phyloP scores from a whole-genome alignment of 345 rosid genomes.

The Hevea brasiliensis region DNA sequence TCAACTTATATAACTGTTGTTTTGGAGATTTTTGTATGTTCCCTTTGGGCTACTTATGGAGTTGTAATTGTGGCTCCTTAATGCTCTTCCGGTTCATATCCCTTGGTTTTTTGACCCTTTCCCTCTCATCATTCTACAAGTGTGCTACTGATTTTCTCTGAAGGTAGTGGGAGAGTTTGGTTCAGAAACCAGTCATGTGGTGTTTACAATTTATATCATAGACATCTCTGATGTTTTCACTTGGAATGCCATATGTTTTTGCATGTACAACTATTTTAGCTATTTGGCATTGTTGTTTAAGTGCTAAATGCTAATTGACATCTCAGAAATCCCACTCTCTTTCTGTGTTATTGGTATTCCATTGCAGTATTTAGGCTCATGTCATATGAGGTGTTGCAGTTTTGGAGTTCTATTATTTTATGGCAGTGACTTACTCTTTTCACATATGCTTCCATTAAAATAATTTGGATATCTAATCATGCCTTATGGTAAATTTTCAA shows the following conservation, averaged over 20 bases:
- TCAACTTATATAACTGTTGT: neutral
- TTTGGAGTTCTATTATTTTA: neutral
- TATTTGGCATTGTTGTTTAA: neutral
- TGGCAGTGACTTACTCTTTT: neutral
- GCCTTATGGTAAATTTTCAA: neutral
- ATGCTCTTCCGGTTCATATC: too few relatives aligned
- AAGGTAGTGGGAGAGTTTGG: neutral
- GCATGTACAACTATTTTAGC: neutral
- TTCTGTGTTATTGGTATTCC: neutral
- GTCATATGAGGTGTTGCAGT: neutral
- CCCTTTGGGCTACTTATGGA: too few relatives aligned
- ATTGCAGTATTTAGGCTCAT: neutral
- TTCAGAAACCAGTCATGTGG: neutral
- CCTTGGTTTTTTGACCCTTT: too few relatives aligned
- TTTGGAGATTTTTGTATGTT: too few relatives aligned
- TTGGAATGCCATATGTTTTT: neutral
- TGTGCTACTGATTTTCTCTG: too few relatives aligned
- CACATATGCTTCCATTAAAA: too few relatives aligned
- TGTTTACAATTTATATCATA: conserved; percentile 4
- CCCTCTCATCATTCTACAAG: too few relatives aligned
- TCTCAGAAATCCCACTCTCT: neutral
- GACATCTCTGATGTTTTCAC: neutral
- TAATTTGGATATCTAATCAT: neutral
- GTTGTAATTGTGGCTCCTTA: too few relatives aligned
- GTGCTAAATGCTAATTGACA: neutral